These are phyloP conservation scores for Cryptococcus maquisensis DNA, from an alignment of 1,284 basidiomycete species.

Conservation along the genomic window DNA sequence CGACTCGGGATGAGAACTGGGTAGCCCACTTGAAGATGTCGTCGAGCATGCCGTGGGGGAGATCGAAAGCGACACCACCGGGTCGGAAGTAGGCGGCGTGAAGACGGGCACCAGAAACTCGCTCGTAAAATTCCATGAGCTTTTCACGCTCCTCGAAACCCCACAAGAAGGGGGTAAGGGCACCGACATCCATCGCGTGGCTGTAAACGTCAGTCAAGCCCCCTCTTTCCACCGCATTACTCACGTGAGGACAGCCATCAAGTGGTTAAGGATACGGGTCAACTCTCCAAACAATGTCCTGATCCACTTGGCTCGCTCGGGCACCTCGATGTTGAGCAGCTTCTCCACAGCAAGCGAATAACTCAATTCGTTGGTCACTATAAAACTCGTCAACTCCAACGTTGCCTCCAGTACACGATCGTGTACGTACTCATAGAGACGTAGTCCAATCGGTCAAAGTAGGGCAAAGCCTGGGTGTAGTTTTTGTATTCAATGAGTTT, in stretches of 20 bases:
- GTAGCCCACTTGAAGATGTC: slow-evolving; percentile 99
- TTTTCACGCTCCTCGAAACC: slow-evolving; percentile 99
- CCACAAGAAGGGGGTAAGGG: slow-evolving; percentile 97
- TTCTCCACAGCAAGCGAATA: slow-evolving; percentile 98
- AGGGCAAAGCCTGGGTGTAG: slow-evolving; percentile 95
- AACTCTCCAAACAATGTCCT: slow-evolving; percentile 96
- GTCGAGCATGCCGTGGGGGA: slow-evolving; percentile 91
- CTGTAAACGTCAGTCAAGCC: background rate
- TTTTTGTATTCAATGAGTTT: slow-evolving; percentile 99
- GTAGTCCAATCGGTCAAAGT: slow-evolving; percentile 98
- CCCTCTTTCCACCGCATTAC: background rate
- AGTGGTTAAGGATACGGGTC: slow-evolving; percentile 91
- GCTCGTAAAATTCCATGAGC: slow-evolving; percentile 99
- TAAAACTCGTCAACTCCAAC: background rate
- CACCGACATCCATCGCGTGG: slow-evolving; percentile 73
- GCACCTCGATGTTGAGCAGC: slow-evolving; percentile 95
- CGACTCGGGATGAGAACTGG: slow-evolving; percentile 76
- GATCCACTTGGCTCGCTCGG: slow-evolving; percentile 99
- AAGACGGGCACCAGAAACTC: slow-evolving; percentile 93
- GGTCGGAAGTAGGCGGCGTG: slow-evolving; percentile 98
- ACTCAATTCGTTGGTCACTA: slow-evolving; percentile 92
- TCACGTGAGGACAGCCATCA: slow-evolving; percentile 90
- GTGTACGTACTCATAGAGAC: slow-evolving; percentile 86
- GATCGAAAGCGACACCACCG: slow-evolving; percentile 95
- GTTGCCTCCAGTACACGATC: background rate